phyloP scores from a whole-genome alignment of 495 filamentous ascomycete species.

The Hyaloscypha variabilis region DNA sequence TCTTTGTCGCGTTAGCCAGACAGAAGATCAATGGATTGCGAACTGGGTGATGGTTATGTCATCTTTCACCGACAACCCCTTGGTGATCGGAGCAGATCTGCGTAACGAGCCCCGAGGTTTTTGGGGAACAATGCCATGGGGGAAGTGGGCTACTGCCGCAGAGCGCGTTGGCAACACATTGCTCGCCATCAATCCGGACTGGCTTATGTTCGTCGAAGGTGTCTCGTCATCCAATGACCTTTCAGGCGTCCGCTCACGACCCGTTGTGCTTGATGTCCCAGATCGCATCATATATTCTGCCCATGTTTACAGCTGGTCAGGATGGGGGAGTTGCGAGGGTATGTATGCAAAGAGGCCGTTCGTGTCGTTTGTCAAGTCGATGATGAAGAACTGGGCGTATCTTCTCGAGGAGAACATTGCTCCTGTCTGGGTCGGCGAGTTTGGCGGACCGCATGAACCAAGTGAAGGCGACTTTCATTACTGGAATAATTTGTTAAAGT shows the following conservation, averaged over 20 bases:
- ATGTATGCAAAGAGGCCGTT: conserved; percentile 55
- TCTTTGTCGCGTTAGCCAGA: conserved; percentile 56
- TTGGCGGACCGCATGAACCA: conserved; percentile 53
- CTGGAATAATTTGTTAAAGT: conserved; percentile 59
- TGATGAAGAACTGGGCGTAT: conserved; percentile 64
- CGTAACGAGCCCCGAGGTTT: conserved; percentile 63
- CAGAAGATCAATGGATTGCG: conserved; percentile 58
- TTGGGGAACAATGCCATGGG: conserved; percentile 66
- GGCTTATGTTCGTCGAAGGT: conserved; percentile 64
- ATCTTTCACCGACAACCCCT: conserved; percentile 49
- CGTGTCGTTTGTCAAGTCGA: conserved; percentile 55
- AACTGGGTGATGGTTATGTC: conserved; percentile 63
- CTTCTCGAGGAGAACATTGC: conserved; percentile 57
- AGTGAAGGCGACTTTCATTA: conserved; percentile 56
- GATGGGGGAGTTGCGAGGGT: conserved; percentile 58
- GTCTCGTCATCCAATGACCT: conserved; percentile 62
- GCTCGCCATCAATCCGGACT: conserved; percentile 56
- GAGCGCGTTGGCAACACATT: conserved; percentile 57
- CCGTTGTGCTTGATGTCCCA: conserved; percentile 52
- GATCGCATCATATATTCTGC: conserved; percentile 61
- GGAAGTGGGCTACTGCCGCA: conserved; percentile 57
- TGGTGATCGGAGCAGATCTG: conserved; percentile 61
- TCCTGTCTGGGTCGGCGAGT: conserved; percentile 65
- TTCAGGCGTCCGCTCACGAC: conserved; percentile 47
- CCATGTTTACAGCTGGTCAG: conserved; percentile 65